These are phyloP conservation scores for Scheffersomyces amazonensis DNA, from an alignment of 805 yeast genomes.

Conservation along the genomic window DNA sequence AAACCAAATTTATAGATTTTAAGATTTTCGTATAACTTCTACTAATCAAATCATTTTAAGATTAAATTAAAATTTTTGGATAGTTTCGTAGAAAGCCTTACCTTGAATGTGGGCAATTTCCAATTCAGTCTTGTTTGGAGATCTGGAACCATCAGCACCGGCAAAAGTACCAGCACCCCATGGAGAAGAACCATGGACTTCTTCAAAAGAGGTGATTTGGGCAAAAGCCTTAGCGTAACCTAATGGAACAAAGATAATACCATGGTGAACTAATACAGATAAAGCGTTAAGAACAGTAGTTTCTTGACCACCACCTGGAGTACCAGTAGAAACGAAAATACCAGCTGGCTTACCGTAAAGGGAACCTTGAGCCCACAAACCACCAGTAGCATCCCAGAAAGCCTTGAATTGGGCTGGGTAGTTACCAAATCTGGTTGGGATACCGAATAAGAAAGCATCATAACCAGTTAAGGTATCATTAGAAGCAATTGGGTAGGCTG, in stretches of 20 bases:
- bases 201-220: conserved; percentile 53
- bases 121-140: conserved; percentile 61
- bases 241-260: conserved; percentile 75
- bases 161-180: conserved; percentile 87
- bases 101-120: conserved; percentile 68
- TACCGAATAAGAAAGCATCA: conserved; percentile 82
- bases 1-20: too few species aligned
- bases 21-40: too few species aligned
- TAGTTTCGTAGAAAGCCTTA: conserved; percentile 44
- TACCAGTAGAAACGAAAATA: conserved; percentile 69
- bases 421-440: conserved; percentile 84
- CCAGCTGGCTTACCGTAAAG: conserved; percentile 74
- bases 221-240: conserved; percentile 63
- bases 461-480: conserved; percentile 54
- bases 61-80: conserved; percentile 21
- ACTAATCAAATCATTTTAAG: too few species aligned
- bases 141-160: conserved; percentile 74
- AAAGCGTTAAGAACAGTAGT: conserved; percentile 61
- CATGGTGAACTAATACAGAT: conserved; percentile 73
- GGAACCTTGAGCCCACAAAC: conserved; percentile 73
- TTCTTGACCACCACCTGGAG: conserved; percentile 85
- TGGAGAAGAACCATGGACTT: conserved; percentile 76
- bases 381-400: conserved; percentile 78
- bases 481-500: conserved; percentile 58
- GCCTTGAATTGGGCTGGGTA: conserved; percentile 75